Base-by-base conservation (phyloP, 2,329 filamentous ascomycete genomes). In the Rutstroemia sydowiana region DNA sequence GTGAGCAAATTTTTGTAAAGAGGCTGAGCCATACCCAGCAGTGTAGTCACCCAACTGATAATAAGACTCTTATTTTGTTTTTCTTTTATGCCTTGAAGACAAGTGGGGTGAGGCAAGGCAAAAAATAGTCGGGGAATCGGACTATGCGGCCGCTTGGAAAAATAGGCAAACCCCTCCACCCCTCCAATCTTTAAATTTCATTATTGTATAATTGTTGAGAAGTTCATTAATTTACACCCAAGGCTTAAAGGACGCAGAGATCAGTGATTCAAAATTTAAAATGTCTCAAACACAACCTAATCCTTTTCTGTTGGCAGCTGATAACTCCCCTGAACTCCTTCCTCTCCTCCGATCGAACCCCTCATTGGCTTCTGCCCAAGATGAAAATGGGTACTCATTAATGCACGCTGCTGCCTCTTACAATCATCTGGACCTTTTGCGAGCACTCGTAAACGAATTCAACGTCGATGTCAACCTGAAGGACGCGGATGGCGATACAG, bases 361-460 rank as follows among this genome's bases (percentile, higher is more conserved):
- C 31, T 71, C 79, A n/a, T 75, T 95, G 48, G 92, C 93, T 49
- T 79, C 83, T 2, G 73, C 78, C 48, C 88, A 95, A 71, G 93
- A 98, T 69, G 82, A 86, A 54, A 87, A 96, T 65, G 93, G 93
- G 63, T 98, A 98, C 73, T 95, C 90, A 43, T 81, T 97, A 23
- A 74, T 97, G 45, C 93, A 98, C 70, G 93, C 93, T 48, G 89
- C 92, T 14, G 85, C 88, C 16, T 96, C 91, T 60, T 98, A 97
- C 76, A 87, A 85, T 66, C 91, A 97, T 66, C 72, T 88, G 32
- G 80, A 87, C 51, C 82, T 98, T 14, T 77, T 96, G 14, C 84
- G 87, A 54, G 70, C 81, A 0, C 77, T 98, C 5, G 75, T 95
- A 26, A 75, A 75, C 43, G 87, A 92, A 31, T 88, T 91, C 69